Percentiles rank a stretch among this genome's conserved stretches.
These are phyloP conservation scores for Fagopyrum esculentum DNA, from an alignment of 148 eudicot species.

Conservation along the genomic window DNA sequence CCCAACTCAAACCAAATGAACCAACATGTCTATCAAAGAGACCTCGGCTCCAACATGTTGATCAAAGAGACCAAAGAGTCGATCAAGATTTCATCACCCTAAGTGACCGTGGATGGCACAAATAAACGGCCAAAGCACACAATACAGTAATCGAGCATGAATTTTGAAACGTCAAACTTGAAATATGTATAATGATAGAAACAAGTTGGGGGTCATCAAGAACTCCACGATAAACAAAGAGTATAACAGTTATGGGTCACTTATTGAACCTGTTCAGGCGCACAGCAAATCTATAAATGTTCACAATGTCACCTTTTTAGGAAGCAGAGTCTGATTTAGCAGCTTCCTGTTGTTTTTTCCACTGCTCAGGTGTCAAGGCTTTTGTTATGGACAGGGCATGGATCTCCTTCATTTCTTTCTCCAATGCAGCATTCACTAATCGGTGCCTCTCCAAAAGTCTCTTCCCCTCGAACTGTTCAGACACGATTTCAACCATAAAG, in stretches of 20 bases:
- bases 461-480: conserved; percentile 79
- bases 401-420: conserved; percentile 79
- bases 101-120: too few species aligned
- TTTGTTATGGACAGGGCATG: conserved; percentile 89
- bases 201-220: background rate
- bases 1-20: too few species aligned
- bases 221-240: background rate
- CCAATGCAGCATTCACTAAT: conserved; percentile 73
- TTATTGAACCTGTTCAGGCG: conserved; percentile 6
- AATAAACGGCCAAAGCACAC: too few species aligned
- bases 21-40: too few species aligned
- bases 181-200: background rate
- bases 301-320: conserved; percentile 12
- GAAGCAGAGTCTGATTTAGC: conserved; percentile 46
- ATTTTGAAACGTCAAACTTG: background rate
- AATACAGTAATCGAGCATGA: background rate
- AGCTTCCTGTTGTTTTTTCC: conserved; percentile 67
- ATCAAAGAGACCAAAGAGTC: too few species aligned
- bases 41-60: too few species aligned
- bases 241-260: conserved; percentile 3
- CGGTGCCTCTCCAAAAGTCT: conserved; percentile 91
- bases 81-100: too few species aligned
- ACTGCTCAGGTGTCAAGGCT: conserved; percentile 75
- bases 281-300: background rate
- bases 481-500: conserved; percentile 63